Percentiles rank a stretch among this genome's conserved stretches.
phyloP scores from a whole-genome alignment of 768 basidiomycete genomes.

The Agaricus sinodeliciosus region DNA sequence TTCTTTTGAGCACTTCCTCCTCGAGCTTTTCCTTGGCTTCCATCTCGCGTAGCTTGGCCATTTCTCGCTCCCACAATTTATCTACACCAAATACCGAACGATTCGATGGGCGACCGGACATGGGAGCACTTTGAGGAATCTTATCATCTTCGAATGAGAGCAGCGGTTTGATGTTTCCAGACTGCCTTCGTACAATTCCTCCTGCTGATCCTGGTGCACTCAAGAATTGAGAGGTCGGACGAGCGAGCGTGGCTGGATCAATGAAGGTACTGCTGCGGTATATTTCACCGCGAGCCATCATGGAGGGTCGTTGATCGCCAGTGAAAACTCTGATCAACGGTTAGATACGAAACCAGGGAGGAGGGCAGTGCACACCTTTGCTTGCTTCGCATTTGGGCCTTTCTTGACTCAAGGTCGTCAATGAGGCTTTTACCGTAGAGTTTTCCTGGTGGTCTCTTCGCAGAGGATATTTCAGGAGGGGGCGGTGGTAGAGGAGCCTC shows the following conservation, averaged over 20 bases:
- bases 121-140: conserved; percentile 20
- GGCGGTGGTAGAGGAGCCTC: conserved; percentile 27
- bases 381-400: conserved; percentile 75
- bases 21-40: conserved; percentile 61
- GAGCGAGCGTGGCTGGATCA: conserved; percentile 56
- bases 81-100: conserved; percentile 93
- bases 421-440: conserved; percentile 86
- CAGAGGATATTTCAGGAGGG: neutral
- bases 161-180: conserved; percentile 54
- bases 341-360: neutral
- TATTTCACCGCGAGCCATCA: conserved; percentile 71
- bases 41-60: conserved; percentile 72
- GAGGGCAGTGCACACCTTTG: conserved; percentile 50
- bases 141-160: conserved; percentile 55
- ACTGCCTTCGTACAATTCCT: conserved; percentile 39
- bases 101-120: conserved; percentile 22
- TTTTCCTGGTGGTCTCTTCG: conserved; percentile 67
- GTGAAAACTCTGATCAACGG: conserved; percentile 60
- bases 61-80: conserved; percentile 87
- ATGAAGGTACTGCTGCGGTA: conserved; percentile 64
- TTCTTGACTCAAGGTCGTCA: conserved; percentile 81
- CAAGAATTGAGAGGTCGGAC: conserved; percentile 40
- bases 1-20: conserved; percentile 41
- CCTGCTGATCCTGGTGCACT: conserved; percentile 33
- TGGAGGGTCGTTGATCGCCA: conserved; percentile 85